Conservation (phyloP, 2,329 filamentous ascomycete species). For the Fusarium secorum region DNA sequence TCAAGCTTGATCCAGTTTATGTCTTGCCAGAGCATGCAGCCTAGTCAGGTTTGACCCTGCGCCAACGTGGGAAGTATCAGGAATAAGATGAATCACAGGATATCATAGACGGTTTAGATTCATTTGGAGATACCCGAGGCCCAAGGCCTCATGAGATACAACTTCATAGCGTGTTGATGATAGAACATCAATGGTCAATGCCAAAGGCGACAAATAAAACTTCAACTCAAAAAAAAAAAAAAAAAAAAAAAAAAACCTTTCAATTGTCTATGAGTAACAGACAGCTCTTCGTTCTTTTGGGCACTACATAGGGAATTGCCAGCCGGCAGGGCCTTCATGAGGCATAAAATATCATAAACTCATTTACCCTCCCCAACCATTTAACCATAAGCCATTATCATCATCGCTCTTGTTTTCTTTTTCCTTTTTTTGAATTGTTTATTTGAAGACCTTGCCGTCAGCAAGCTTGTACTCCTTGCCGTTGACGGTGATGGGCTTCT, state of each 20-base stretch:
- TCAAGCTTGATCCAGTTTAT: constrained; percentile 50
- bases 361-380: constrained; percentile 41
- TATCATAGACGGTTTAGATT: neutral
- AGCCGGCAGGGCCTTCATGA: constrained; percentile 35
- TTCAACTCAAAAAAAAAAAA: neutral
- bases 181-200: neutral
- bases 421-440: constrained; percentile 54
- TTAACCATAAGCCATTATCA: constrained; percentile 48
- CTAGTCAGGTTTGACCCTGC: neutral
- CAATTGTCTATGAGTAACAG: constrained; percentile 32
- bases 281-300: constrained; percentile 27
- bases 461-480: constrained; percentile 91
- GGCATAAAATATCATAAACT: constrained; percentile 42
- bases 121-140: constrained; percentile 29
- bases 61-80: neutral
- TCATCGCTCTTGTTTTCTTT: constrained; percentile 36
- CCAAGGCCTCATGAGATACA: constrained; percentile 7
- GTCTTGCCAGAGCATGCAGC: constrained; percentile 1
- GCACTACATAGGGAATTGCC: constrained; percentile 35
- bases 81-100: neutral
- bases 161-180: neutral
- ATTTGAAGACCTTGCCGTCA: constrained; percentile 99
- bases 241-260: constrained; percentile 19
- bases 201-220: neutral
- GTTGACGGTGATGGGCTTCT: constrained; percentile 78